phyloP scores from a whole-genome alignment of 768 basidiomycete genomes.

The Termitomyces sp. region DNA sequence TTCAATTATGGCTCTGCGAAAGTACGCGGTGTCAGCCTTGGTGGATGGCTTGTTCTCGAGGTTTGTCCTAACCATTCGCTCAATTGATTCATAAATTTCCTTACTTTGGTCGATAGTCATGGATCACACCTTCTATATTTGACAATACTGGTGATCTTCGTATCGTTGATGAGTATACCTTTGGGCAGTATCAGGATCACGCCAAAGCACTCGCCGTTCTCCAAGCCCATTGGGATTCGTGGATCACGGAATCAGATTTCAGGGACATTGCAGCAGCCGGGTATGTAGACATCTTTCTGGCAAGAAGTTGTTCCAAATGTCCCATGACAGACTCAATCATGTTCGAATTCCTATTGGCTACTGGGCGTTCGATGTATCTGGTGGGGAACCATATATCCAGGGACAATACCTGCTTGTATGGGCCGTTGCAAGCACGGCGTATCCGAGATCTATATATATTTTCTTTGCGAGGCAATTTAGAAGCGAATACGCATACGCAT shows the following conservation, averaged over 20 bases:
- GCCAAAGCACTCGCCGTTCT: conserved; percentile 41
- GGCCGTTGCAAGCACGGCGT: too few species aligned
- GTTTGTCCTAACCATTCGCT: conserved; percentile 17
- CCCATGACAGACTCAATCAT: conserved; percentile 58
- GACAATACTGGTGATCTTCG: conserved; percentile 52
- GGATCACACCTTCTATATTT: conserved; percentile 75
- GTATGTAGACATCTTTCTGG: conserved; percentile 25
- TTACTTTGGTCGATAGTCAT: conserved; percentile 37
- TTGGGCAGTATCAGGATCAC: conserved; percentile 53
- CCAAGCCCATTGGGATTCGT: conserved; percentile 70
- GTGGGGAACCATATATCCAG: conserved; percentile 72
- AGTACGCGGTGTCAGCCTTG: conserved; percentile 81
- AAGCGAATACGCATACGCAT: too few species aligned
- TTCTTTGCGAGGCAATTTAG: too few species aligned
- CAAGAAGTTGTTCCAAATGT: background rate
- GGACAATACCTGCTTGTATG: too few species aligned
- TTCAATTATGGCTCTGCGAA: conserved; percentile 71
- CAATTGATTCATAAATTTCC: conserved; percentile 4
- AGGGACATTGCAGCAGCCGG: conserved; percentile 66
- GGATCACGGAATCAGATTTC: conserved; percentile 83
- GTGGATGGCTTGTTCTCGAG: conserved; percentile 48
- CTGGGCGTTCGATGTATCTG: conserved; percentile 79
- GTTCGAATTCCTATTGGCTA: conserved; percentile 85
- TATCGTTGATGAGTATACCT: conserved; percentile 78
- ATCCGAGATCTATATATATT: too few species aligned